phyloP scores from a whole-genome alignment of 2,329 filamentous ascomycete genomes.

The Xylariaceae sp. region DNA sequence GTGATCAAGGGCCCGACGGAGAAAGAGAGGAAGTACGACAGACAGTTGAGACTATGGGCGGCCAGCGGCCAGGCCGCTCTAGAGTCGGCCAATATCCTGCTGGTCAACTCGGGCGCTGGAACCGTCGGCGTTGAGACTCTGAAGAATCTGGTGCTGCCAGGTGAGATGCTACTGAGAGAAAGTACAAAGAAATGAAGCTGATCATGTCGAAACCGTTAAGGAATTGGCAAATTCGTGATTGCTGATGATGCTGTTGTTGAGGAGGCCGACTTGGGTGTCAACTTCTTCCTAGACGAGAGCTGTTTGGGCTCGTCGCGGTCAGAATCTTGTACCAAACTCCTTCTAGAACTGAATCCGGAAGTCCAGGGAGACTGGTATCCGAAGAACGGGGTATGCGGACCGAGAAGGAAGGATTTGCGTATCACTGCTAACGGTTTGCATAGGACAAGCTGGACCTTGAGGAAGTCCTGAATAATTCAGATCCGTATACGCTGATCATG shows the following conservation, averaged over 20 bases:
- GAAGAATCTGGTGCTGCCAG: slow-evolving; percentile 94
- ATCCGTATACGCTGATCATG: slow-evolving; percentile 49
- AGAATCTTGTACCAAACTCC: slow-evolving; percentile 66
- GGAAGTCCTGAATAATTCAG: slow-evolving; percentile 38
- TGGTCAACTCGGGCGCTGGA: slow-evolving; percentile 82
- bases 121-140: slow-evolving; percentile 85
- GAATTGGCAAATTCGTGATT: slow-evolving; percentile 88
- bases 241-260: slow-evolving; percentile 73
- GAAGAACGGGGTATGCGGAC: slow-evolving; percentile 37
- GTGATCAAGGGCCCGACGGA: slow-evolving; percentile 51
- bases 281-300: slow-evolving; percentile 87
- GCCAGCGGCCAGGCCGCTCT: slow-evolving; percentile 85
- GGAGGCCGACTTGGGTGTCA: slow-evolving; percentile 83
- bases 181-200: neutral
- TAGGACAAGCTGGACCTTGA: slow-evolving; percentile 35
- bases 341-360: slow-evolving; percentile 89
- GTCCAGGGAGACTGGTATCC: slow-evolving; percentile 70
- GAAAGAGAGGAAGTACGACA: slow-evolving; percentile 79
- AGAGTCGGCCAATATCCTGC: slow-evolving; percentile 84
- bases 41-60: slow-evolving; percentile 92
- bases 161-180: slow-evolving; percentile 35
- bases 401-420: slow-evolving; percentile 4
- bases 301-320: slow-evolving; percentile 74
- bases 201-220: slow-evolving; percentile 36
- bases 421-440: slow-evolving; percentile 12